These are phyloP conservation scores for Aureobasidium pullulans DNA, from an alignment of 2,329 filamentous ascomycete species.

Conservation along the genomic window DNA sequence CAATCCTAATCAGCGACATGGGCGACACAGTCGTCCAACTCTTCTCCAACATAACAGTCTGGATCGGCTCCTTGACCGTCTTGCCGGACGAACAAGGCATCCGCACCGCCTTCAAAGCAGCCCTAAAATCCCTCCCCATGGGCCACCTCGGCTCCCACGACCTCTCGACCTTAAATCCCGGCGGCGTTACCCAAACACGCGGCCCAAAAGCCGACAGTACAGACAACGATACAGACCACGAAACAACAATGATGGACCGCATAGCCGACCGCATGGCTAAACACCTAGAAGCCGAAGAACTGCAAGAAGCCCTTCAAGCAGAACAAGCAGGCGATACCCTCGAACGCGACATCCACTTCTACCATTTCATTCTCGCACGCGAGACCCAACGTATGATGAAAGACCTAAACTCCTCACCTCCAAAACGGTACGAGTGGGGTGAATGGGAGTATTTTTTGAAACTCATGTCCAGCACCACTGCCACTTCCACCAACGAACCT, in stretches of 20 bases:
- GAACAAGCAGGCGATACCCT: slow-evolving; percentile 35
- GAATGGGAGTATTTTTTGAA: slow-evolving; percentile 44
- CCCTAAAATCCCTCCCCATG: slow-evolving; percentile 16
- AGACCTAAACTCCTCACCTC: slow-evolving; percentile 32
- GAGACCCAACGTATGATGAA: slow-evolving; percentile 38
- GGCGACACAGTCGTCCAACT: slow-evolving; percentile 48
- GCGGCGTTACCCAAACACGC: neutral
- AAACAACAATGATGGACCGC: slow-evolving; percentile 14
- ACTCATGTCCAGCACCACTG: slow-evolving; percentile 34
- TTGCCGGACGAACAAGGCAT: slow-evolving; percentile 43
- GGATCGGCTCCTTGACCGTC: slow-evolving; percentile 48
- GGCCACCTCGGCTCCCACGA: slow-evolving; percentile 15
- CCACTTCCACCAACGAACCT: no score
- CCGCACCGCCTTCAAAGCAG: slow-evolving; percentile 26
- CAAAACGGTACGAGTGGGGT: slow-evolving; percentile 29
- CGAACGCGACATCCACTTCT: slow-evolving; percentile 45
- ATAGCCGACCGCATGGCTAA: slow-evolving; percentile 27
- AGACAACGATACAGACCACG: neutral
- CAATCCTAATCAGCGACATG: slow-evolving; percentile 48
- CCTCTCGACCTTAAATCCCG: slow-evolving; percentile 17
- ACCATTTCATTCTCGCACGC: slow-evolving; percentile 40
- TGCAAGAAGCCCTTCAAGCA: slow-evolving; percentile 35
- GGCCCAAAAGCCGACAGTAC: neutral
- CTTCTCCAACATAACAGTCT: slow-evolving; percentile 49
- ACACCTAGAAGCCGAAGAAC: slow-evolving; percentile 36